Evolutionary conservation across 768 basidiomycete species (phyloP).

Genomic region (Mycena chlorophos): DNA sequence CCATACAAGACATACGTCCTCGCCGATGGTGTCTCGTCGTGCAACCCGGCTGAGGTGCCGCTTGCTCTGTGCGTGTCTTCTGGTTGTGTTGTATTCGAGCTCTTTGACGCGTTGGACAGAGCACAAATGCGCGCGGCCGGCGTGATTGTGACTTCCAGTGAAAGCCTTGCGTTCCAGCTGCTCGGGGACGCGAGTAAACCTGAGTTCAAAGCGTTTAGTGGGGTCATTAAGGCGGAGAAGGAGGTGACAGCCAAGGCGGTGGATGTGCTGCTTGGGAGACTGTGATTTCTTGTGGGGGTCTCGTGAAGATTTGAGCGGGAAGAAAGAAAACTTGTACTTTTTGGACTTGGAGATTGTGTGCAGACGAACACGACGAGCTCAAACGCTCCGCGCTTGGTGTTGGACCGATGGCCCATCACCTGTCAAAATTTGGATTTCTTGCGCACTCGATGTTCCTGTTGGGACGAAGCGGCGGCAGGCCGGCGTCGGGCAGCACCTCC

Average conservation of each 20-base stretch:
- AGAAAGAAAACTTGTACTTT: background rate
- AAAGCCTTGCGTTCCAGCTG: slow-evolving; percentile 77
- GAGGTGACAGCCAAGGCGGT: slow-evolving; percentile 52
- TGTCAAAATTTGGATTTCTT: too few relatives aligned
- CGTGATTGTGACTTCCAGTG: slow-evolving; percentile 76
- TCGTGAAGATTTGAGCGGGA: slow-evolving; percentile 26
- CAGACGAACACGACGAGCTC: too few relatives aligned
- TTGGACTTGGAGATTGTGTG: background rate
- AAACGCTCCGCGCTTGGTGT: too few relatives aligned
- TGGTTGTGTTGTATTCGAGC: background rate
- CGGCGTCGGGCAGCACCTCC: too few relatives aligned
- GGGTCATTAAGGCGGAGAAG: slow-evolving; percentile 77
- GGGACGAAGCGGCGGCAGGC: slow-evolving; percentile 2
- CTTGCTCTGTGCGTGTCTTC: slow-evolving; percentile 58
- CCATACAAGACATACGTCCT: slow-evolving; percentile 59
- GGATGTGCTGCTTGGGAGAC: slow-evolving; percentile 26
- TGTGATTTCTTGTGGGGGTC: slow-evolving; percentile 25
- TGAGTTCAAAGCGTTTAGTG: slow-evolving; percentile 71
- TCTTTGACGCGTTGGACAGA: background rate
- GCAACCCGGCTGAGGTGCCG: slow-evolving; percentile 77
- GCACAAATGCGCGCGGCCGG: slow-evolving; percentile 67
- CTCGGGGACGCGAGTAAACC: slow-evolving; percentile 65
- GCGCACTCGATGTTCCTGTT: slow-evolving; percentile 14
- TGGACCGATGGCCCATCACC: too few relatives aligned
- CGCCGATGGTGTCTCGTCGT: slow-evolving; percentile 84